A percentile compares a stretch with the other conserved stretches of the same genome.
Conservation (phyloP, 2,329 filamentous ascomycete species). For the Claviceps pazoutovae region DNA sequence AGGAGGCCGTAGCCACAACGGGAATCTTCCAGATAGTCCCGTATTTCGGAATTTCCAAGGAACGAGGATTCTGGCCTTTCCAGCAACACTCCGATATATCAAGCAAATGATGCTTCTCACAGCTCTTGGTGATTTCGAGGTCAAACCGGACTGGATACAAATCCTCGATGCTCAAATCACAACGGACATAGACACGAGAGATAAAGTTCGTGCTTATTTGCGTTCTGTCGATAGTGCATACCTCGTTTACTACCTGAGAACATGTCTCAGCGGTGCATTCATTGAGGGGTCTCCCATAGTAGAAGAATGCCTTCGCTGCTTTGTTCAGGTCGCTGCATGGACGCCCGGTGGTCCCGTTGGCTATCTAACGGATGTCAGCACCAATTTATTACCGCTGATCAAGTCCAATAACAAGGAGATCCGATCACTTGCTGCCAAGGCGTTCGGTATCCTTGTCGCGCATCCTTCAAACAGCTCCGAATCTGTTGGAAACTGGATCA, state of each 20-base stretch:
- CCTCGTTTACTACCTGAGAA: constrained; percentile 33
- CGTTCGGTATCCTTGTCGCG: constrained; percentile 63
- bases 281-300: constrained; percentile 26
- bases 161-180: constrained; percentile 60
- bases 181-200: constrained; percentile 52
- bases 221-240: constrained; percentile 23
- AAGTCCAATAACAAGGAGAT: constrained; percentile 59
- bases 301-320: constrained; percentile 36
- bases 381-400: constrained; percentile 44
- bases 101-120: constrained; percentile 37
- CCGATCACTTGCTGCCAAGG: constrained; percentile 51
- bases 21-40: constrained; percentile 4
- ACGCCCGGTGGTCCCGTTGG: constrained; percentile 36
- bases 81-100: constrained; percentile 57
- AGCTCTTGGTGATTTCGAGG: constrained; percentile 34
- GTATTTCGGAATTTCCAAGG: constrained; percentile 34
- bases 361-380: constrained; percentile 32
- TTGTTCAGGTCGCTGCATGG: constrained; percentile 39
- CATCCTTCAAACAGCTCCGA: constrained; percentile 36
- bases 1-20: neutral
- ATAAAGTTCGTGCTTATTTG: constrained; percentile 43
- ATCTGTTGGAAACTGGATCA: constrained; percentile 12
- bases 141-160: constrained; percentile 75
- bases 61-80: constrained; percentile 40
- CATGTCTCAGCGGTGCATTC: constrained; percentile 44